Percentiles rank a stretch among this genome's conserved stretches.
Evolutionary conservation across 1,284 basidiomycete species (phyloP).

Genomic region (Sporisorium iseilematis-ciliati): DNA sequence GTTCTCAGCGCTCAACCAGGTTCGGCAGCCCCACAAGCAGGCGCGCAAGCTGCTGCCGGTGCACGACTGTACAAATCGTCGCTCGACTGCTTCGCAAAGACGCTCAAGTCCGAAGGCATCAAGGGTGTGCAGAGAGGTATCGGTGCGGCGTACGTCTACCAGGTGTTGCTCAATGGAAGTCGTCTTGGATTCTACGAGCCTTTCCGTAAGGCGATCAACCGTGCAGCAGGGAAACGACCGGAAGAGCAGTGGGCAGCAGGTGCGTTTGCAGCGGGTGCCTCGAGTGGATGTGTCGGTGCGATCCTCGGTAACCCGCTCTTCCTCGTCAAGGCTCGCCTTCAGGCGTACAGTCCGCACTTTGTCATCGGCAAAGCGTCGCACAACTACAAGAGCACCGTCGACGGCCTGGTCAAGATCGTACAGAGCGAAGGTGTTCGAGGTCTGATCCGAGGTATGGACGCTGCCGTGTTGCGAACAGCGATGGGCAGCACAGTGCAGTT

Average conservation of each 20-base stretch:
- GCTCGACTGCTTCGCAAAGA: constrained; percentile 87
- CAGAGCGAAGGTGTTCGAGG: constrained; percentile 82
- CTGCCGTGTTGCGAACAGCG: constrained; percentile 90
- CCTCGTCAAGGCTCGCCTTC: constrained; percentile 96
- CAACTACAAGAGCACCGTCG: constrained; percentile 84
- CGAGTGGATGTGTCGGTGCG: constrained; percentile 89
- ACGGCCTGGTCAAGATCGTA: constrained; percentile 85
- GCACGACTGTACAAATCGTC: constrained; percentile 82
- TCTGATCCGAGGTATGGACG: constrained; percentile 88
- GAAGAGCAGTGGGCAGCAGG: constrained; percentile 75
- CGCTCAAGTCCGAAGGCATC: constrained; percentile 90
- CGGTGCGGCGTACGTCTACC: constrained; percentile 76
- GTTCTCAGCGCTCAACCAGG: constrained; percentile 41
- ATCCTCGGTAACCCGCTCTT: constrained; percentile 93
- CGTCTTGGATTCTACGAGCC: constrained; percentile 97
- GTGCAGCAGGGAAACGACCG: constrained; percentile 77
- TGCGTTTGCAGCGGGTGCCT: constrained; percentile 81
- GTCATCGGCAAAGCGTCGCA: constrained; percentile 95
- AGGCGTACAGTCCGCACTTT: constrained; percentile 79
- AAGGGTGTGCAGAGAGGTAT: constrained; percentile 91
- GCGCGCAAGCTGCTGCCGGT: constrained; percentile 32
- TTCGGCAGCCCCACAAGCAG: constrained; percentile 40
- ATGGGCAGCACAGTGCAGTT: constrained; percentile 97
- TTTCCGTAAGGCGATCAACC: constrained; percentile 81
- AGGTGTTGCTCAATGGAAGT: constrained; percentile 94